Conservation (phyloP, 2,329 filamentous ascomycete genomes). For the Alternaria longipes region DNA sequence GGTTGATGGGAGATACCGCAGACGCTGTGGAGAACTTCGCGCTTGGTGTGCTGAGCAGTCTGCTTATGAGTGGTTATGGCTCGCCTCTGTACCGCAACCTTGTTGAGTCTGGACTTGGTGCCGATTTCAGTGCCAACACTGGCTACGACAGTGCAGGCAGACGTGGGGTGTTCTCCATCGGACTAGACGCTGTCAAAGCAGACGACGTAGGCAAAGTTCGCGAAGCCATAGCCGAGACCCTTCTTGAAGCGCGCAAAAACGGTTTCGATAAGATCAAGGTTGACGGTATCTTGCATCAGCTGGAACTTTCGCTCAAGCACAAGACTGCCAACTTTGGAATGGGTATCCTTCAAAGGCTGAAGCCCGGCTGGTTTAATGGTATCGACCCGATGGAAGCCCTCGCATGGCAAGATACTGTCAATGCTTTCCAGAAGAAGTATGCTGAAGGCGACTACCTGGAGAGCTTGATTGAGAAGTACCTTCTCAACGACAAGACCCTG, state of each 20-base stretch:
- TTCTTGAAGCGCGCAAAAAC: constrained; percentile 73
- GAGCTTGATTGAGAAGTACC: constrained; percentile 84
- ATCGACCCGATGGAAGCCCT: constrained; percentile 90
- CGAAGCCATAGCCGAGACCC: constrained; percentile 74
- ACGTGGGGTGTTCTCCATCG: constrained; percentile 86
- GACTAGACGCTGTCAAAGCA: constrained; percentile 87
- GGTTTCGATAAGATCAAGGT: constrained; percentile 93
- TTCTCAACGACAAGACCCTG: constrained; percentile 85
- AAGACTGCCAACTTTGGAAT: constrained; percentile 97
- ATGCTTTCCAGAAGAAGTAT: constrained; percentile 80
- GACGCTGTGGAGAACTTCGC: constrained; percentile 91
- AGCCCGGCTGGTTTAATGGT: constrained; percentile 95
- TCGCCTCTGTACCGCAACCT: constrained; percentile 90
- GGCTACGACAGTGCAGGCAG: constrained; percentile 85
- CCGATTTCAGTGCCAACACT: constrained; percentile 93
- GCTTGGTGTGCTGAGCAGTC: constrained; percentile 78
- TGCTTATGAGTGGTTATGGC: constrained; percentile 93
- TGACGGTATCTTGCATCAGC: constrained; percentile 89
- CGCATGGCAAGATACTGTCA: constrained; percentile 89
- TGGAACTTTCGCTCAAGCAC: constrained; percentile 93
- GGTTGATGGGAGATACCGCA: constrained; percentile 84
- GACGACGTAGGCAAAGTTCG: constrained; percentile 81
- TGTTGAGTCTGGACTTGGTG: constrained; percentile 88
- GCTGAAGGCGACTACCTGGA: constrained; percentile 83
- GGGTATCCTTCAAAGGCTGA: constrained; percentile 85